Conservation (phyloP, 2,329 filamentous ascomycete genomes). For the Penicillium sp. region DNA sequence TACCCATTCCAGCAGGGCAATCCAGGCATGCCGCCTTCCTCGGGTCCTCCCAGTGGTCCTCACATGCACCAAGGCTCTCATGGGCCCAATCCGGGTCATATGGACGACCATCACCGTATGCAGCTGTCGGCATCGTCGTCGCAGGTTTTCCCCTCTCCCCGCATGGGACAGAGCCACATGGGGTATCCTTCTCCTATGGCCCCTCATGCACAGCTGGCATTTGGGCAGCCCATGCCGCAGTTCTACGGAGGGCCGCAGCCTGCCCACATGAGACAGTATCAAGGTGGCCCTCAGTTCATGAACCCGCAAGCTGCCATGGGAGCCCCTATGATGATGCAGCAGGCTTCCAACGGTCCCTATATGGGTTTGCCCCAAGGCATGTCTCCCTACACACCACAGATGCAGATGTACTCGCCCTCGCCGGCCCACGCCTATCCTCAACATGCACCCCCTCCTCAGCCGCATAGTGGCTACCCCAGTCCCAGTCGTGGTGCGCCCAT, state of each 20-base stretch:
- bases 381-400: constrained; percentile 66
- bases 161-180: constrained; percentile 66
- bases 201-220: constrained; percentile 67
- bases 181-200: constrained; percentile 68
- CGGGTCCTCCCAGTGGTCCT: constrained; percentile 72
- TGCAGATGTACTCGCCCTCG: constrained; percentile 79
- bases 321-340: constrained; percentile 79
- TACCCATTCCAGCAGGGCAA: constrained; percentile 75
- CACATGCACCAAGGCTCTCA: constrained; percentile 77
- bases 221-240: constrained; percentile 68
- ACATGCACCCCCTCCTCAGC: constrained; percentile 50
- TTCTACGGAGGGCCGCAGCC: constrained; percentile 71
- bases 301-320: constrained; percentile 70
- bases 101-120: constrained; percentile 83
- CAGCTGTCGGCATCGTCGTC: constrained; percentile 76
- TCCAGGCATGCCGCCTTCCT: constrained; percentile 65
- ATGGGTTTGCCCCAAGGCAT: constrained; percentile 71
- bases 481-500: constrained; percentile 80
- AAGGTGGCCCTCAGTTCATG: constrained; percentile 70
- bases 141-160: constrained; percentile 82
- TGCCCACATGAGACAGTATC: constrained; percentile 68
- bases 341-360: constrained; percentile 65
- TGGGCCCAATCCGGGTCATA: constrained; percentile 64
- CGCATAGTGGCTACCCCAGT: constrained; percentile 79
- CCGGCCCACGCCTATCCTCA: constrained; percentile 66